Base-by-base conservation (phyloP, 2,329 filamentous ascomycete species). In the Colletotrichum sublineola region DNA sequence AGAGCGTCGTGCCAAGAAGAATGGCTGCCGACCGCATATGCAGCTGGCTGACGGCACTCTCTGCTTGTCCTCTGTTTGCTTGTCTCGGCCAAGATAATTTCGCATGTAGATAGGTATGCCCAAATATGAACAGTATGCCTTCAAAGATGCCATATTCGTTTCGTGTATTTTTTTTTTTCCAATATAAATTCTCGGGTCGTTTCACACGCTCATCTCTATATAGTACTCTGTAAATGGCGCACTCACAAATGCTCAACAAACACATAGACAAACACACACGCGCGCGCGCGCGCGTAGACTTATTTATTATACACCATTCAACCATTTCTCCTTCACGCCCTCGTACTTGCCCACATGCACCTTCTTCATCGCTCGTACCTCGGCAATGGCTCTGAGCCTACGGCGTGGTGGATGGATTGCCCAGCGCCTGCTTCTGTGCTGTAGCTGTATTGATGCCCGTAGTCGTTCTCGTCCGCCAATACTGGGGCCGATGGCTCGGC, bases 401-500 rank as follows among this genome's bases (percentile, higher is more conserved):
- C 33, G 24, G 67, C 44, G 33, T 53, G 71, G 52, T 53, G 72
- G n/a, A 57, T 69, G 61, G 56, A 44, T 40, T 63, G 66, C 29
- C 63, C 63, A 52, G 61, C 48, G 31, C 52, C 50, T 60, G 62
- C 70, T 60, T 69, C 70, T 53, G 70, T 60, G 61, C 55, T 57
- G 64, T 70, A 75, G 33, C 61, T 63, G 71, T 81, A 81, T 24
- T 75, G 69, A 66, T 77, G 71, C 77, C 85, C 81, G 75, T 87
- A 84, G 73, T 89, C 84, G 74, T 88, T 85, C 67, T 90, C 85
- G 57, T 91, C 86, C 46, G 82, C 80, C n/a, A 92, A 81, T 36
- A 86, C 80, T 5, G 90, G 91, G 6, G 91, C 90, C 57, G 87
- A 89, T 2, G 89, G 88, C 75, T 84, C 84, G 53, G 75, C 64